Evolutionary conservation across 2,329 filamentous ascomycete genomes (phyloP), one percentile per base, ranked within the genome.

Genomic region (Aspergillus pseudotamarii): DNA sequence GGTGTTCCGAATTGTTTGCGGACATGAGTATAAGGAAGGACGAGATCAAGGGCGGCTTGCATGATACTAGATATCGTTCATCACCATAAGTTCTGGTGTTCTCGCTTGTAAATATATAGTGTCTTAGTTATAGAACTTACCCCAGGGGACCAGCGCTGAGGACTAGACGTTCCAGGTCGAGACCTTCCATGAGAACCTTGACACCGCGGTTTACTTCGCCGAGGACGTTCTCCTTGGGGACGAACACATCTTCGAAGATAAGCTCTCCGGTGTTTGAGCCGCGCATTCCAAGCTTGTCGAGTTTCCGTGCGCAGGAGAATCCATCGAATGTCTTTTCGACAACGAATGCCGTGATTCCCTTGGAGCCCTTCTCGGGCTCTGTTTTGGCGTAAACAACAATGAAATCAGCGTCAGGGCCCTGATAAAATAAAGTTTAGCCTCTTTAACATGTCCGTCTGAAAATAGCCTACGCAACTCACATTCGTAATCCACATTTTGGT

Each of bases 401-500:
- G 48, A 91, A 84, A 77, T 97, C 87, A n/a, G 95, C 95, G 75
- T 98, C 94, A 0, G 94, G 94, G 5, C 94, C 88, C 78, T 80
- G 16, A 36, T 23, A 26, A 2, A 26, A 36, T 41, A 26, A 23
- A 19, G 3, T 14, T 21, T 21, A 19, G 30, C 28, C 43, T 34
- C 28, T 19, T 21, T 16, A 9, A 16, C 36, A 46, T 26, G 43
- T 9, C 9, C 10, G 3, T 41, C 23, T 36, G 28, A 4, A 14
- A 75, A 26, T 32, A 32, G 30, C 4, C 30, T 14, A 26, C 11
- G 12, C 30, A 16, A 50, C 41, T 55, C 69, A 86, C 92, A 79
- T 99, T 99, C 66, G 94, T 99, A 76, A 99, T 99, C 94, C 94
- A 99, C 94, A 98, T 97, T 85, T 99, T 97, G 64, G 90, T 92